Evolutionary conservation across 2,329 filamentous ascomycete species (phyloP), one percentile per base, ranked within the genome.

Genomic region (Penicillium carneum): DNA sequence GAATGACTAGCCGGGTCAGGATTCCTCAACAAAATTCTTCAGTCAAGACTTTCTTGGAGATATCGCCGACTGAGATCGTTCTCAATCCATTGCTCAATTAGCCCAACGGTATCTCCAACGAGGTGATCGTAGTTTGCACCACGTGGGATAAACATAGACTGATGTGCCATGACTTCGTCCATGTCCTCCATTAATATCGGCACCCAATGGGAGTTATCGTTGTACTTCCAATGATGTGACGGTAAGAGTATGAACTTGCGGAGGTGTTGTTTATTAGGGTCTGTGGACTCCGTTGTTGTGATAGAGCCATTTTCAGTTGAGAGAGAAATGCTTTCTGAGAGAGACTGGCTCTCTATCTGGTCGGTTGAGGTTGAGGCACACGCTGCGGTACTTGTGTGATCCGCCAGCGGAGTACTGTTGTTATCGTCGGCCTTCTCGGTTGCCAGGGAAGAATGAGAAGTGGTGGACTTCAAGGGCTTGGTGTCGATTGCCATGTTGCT

Each of bases 121-220:
- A 94, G 79, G 64, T 79, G 79, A 69, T 93, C 90, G 72, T 95
- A 94, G 59, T 91, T 88, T 62, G 87, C 83, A 7, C 89, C 88
- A 23, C 71, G 71, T 0, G 87, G 79, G 12, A 91, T 86, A 79
- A 96, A 97, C 53, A 97, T 80, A 0, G 90, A 89, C 63, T 91
- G 94, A 74, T 96, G 93, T 10, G 93, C 93, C 7, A 87, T 88
- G 0, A 96, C 90, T 76, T 96, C 91, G 72, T 96, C 93, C 63
- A 95, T 87, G 54, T 87, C 88, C 60, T 89, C 85, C 90, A 97
- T 95, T 70, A 88, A 88, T 2, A 97, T 85, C 46, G 88, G 83
- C 0, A 93, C 81, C 93, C 93, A 97, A 16, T 88, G 86, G 4
- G 84, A 80, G 73, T 96, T 92, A 45, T 83, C 79, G 62, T 82